phyloP scores from a whole-genome alignment of 345 rosid species.

The Eucalyptus sp. region DNA sequence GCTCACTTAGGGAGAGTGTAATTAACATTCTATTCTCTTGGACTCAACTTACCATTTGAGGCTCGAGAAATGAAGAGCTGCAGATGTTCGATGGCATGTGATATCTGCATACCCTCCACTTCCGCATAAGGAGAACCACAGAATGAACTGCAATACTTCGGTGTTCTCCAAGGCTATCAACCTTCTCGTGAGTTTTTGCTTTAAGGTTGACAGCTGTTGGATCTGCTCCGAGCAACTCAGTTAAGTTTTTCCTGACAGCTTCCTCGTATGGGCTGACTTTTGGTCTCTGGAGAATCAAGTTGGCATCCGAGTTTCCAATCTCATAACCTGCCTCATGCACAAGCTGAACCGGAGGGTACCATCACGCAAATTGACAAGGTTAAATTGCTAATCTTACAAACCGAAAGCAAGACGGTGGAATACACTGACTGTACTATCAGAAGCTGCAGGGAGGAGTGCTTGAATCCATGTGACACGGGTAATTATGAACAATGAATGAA shows the following conservation, averaged over 20 bases:
- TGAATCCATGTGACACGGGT: background rate
- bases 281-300: conserved; percentile 89
- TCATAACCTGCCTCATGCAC: conserved; percentile 88
- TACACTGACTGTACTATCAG: background rate
- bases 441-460: background rate
- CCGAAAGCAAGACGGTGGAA: background rate
- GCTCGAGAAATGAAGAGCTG: background rate
- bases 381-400: background rate
- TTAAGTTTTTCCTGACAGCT: conserved; percentile 50
- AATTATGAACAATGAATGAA: background rate
- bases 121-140: conserved; percentile 78
- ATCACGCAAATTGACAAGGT: background rate
- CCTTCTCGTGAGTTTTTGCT: conserved; percentile 93
- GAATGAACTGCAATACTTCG: conserved; percentile 94
- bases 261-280: conserved; percentile 88
- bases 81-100: background rate
- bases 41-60: background rate
- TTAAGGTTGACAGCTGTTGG: conserved; percentile 65
- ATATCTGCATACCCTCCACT: conserved; percentile 8
- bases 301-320: conserved; percentile 88
- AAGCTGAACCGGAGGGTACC: conserved; percentile 23
- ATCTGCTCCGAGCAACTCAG: conserved; percentile 72
- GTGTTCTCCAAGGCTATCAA: conserved; percentile 89
- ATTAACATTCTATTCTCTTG: background rate
- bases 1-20: background rate